phyloP scores from a whole-genome alignment of 1,139 yeast genomes.

The Lodderomyces beijingensis region DNA sequence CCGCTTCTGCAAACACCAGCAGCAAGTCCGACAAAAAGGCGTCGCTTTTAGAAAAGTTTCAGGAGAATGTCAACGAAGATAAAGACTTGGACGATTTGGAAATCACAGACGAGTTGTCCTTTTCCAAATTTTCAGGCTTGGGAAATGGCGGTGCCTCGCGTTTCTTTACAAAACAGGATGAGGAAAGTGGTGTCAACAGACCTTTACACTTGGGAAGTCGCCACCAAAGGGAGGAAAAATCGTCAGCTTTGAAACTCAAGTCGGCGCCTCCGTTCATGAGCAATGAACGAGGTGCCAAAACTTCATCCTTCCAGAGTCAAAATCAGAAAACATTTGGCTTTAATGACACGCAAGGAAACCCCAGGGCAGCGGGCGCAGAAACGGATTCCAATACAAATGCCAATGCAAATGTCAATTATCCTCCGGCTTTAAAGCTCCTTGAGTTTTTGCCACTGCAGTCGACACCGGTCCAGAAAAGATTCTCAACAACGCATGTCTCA shows the following conservation, averaged over 20 bases:
- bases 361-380: neutral
- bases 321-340: too few relatives aligned
- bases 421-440: neutral
- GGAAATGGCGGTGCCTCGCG: conserved; percentile 20
- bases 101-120: conserved; percentile 23
- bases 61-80: conserved; percentile 13
- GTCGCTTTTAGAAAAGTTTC: conserved; percentile 13
- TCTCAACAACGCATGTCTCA: conserved; percentile 40
- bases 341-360: neutral
- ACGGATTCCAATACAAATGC: too few relatives aligned
- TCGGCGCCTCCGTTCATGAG: too few relatives aligned
- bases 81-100: conserved; percentile 15
- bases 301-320: too few relatives aligned
- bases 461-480: conserved; percentile 20
- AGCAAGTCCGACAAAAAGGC: conserved; percentile 1
- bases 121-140: conserved; percentile 32
- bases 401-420: too few relatives aligned
- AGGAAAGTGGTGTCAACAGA: neutral
- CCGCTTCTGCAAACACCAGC: neutral
- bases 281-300: too few relatives aligned
- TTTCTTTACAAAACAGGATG: neutral
- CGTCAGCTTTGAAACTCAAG: neutral
- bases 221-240: neutral
- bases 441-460: conserved; percentile 6
- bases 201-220: neutral